Percentiles rank a stretch among this genome's conserved stretches.
Evolutionary conservation across 768 basidiomycete genomes (phyloP).

Genomic region (Phylloporus rhodoxanthus): DNA sequence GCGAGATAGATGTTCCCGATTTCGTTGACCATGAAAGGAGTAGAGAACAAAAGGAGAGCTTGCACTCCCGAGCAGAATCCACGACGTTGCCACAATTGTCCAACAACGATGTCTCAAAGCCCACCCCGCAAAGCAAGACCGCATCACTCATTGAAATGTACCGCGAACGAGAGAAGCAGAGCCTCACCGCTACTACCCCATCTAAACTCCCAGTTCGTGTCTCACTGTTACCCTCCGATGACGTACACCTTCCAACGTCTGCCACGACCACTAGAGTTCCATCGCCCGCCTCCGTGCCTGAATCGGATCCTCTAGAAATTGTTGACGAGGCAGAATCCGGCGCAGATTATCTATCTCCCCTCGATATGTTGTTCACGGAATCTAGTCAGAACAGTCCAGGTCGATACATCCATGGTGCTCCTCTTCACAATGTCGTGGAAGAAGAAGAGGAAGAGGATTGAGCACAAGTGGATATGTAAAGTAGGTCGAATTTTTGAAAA

Average conservation of each 20-base stretch:
- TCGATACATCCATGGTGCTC: conserved; percentile 79
- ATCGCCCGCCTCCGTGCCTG: conserved; percentile 14
- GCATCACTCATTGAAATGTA: conserved; percentile 84
- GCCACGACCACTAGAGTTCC: conserved; percentile 2
- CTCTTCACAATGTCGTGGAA: conserved; percentile 80
- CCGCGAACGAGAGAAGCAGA: conserved; percentile 58
- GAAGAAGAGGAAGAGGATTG: conserved; percentile 63
- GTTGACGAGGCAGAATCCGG: conserved; percentile 22
- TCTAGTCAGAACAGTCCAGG: conserved; percentile 57
- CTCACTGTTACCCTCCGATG: conserved; percentile 9
- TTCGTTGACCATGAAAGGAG: conserved; percentile 19
- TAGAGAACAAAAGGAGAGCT: conserved; percentile 21
- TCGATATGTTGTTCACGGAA: conserved; percentile 37
- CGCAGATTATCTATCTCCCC: conserved; percentile 27
- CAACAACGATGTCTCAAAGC: conserved; percentile 11
- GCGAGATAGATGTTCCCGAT: conserved; percentile 30
- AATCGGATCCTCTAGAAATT: conserved; percentile 24
- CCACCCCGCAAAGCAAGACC: conserved; percentile 50
- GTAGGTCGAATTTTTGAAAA: conserved; percentile 13
- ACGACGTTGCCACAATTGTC: conserved; percentile 22
- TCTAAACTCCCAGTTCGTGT: conserved; percentile 35
- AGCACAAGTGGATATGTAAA: conserved; percentile 14
- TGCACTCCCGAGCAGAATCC: conserved; percentile 25
- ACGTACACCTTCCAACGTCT: conserved; percentile 4
- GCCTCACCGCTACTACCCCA: conserved; percentile 3